phyloP scores from a whole-genome alignment of 805 yeast species.

The Cyberlindnera bimundalis region DNA sequence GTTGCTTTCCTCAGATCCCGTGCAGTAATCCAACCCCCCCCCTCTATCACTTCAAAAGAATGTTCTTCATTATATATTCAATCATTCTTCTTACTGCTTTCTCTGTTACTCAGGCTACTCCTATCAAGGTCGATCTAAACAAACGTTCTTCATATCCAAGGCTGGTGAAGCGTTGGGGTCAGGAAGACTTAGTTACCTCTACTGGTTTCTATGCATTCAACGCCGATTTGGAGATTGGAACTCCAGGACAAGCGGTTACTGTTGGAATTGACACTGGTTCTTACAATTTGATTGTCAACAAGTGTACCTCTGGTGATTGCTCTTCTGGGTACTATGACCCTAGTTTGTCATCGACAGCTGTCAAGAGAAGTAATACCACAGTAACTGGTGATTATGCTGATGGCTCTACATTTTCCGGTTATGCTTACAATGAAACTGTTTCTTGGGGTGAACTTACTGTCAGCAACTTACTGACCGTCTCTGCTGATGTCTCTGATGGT shows the following conservation, averaged over 20 bases:
- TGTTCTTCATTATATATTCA: constrained; percentile 4
- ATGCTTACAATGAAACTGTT: constrained; percentile 12
- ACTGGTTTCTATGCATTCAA: constrained; percentile 4
- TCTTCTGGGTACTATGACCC: constrained; percentile 8
- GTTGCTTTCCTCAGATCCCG: too few relatives aligned
- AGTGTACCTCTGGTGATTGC: constrained; percentile 5
- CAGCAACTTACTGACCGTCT: constrained; percentile 2
- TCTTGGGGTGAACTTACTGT: constrained; percentile 9
- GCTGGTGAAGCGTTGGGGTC: constrained; percentile 8
- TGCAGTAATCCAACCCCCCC: too few relatives aligned
- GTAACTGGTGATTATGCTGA: constrained; percentile 9
- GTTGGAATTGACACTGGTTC: constrained; percentile 24
- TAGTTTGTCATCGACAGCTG: constrained; percentile 5
- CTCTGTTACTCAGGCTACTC: constrained; percentile 2
- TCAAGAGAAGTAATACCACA: not conserved
- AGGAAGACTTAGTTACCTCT: not conserved
- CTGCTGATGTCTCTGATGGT: constrained; percentile 7
- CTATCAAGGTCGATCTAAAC: constrained; percentile 8
- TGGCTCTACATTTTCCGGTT: constrained; percentile 10
- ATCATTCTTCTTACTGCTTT: not conserved
- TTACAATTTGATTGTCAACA: constrained; percentile 6
- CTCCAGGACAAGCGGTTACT: constrained; percentile 15
- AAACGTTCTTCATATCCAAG: constrained; percentile 1
- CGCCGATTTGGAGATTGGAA: constrained; percentile 13
- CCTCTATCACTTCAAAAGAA: too few relatives aligned